Conservation (phyloP, 2,329 filamentous ascomycete genomes). For the Fusarium tanahbumbuense region DNA sequence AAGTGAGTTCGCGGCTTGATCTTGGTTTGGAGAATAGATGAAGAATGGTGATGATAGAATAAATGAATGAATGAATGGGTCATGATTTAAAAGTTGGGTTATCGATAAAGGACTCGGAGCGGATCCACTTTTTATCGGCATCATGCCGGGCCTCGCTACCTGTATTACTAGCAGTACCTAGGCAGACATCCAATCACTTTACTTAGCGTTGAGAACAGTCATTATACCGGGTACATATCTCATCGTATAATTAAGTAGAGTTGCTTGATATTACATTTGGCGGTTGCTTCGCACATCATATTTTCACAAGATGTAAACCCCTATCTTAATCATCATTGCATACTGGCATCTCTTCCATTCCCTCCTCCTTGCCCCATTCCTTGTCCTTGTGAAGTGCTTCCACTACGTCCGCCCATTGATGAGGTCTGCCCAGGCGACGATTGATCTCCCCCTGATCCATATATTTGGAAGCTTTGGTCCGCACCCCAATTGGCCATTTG, state of each 20-base stretch:
- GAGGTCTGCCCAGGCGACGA: conserved; percentile 46
- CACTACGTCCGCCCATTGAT: conserved; percentile 38
- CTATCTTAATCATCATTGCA: conserved; percentile 32
- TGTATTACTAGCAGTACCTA: neutral
- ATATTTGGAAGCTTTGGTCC: conserved; percentile 65
- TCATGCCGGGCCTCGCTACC: neutral
- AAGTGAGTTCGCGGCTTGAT: conserved; percentile 3
- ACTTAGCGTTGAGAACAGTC: neutral
- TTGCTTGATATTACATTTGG: conserved; percentile 31
- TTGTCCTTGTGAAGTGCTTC: conserved; percentile 28
- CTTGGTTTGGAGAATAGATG: conserved; percentile 1
- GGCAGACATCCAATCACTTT: neutral
- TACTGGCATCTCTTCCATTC: conserved; percentile 32
- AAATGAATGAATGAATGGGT: neutral
- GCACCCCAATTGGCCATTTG: conserved; percentile 64
- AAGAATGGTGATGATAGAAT: neutral
- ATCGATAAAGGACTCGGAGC: conserved; percentile 19
- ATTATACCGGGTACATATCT: neutral
- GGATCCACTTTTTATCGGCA: conserved; percentile 8
- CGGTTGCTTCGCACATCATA: conserved; percentile 15
- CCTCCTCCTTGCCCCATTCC: conserved; percentile 4
- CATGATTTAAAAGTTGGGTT: conserved; percentile 10
- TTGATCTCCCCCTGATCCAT: conserved; percentile 50
- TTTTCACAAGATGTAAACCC: conserved; percentile 26
- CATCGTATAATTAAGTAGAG: conserved; percentile 10